These are phyloP conservation scores for Elaeagnus macrophylla DNA, from an alignment of 306 rosid genomes.

Conservation along the genomic window DNA sequence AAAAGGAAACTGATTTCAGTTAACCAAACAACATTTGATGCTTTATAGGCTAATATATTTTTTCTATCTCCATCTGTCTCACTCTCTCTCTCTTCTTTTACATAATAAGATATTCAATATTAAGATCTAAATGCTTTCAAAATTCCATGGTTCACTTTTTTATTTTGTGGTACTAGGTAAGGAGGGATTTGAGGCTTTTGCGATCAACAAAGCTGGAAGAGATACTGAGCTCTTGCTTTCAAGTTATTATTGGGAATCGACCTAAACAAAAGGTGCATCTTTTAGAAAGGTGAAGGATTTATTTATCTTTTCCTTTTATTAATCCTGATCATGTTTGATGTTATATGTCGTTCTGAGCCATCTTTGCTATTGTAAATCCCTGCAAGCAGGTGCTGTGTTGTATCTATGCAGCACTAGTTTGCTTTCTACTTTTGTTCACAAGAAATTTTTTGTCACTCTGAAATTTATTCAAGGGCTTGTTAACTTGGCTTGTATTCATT, in stretches of 20 bases:
- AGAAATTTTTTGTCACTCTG: too few relatives aligned
- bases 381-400: too few relatives aligned
- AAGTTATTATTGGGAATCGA: constrained; percentile 52
- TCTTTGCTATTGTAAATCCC: too few relatives aligned
- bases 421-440: too few relatives aligned
- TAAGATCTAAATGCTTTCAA: not conserved
- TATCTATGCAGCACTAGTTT: too few relatives aligned
- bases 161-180: constrained; percentile 38
- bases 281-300: constrained; percentile 49
- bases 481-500: too few relatives aligned
- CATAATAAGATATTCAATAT: too few relatives aligned
- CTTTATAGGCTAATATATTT: not conserved
- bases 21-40: constrained; percentile 1
- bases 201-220: constrained; percentile 57
- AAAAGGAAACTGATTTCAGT: not conserved
- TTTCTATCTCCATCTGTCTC: not conserved
- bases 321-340: not conserved
- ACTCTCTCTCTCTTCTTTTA: not conserved
- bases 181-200: constrained; percentile 65
- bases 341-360: not conserved
- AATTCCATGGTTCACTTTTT: constrained; percentile 4
- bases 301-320: not conserved
- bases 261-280: constrained; percentile 74
- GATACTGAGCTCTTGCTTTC: constrained; percentile 54
- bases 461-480: too few relatives aligned